Evolutionary conservation across 2,329 filamentous ascomycete species (phyloP).

Genomic region (Pseudocercospora eumusae): DNA sequence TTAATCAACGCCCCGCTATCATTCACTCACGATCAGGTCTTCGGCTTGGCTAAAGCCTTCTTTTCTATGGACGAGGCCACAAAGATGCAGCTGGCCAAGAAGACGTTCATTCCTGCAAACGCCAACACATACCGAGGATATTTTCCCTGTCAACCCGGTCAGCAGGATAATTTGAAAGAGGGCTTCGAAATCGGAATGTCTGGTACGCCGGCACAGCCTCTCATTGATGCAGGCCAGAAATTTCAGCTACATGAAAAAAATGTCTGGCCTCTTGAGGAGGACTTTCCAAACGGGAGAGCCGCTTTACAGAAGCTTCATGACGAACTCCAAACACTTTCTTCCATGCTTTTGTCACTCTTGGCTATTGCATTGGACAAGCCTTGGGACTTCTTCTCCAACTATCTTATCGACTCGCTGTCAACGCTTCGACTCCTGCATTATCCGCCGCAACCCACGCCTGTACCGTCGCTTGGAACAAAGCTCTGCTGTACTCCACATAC

Average conservation of each 20-base stretch:
- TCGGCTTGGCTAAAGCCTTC: constrained; percentile 41
- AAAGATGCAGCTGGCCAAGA: constrained; percentile 43
- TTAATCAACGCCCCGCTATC: constrained; percentile 47
- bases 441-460: constrained; percentile 37
- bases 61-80: constrained; percentile 20
- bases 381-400: constrained; percentile 45
- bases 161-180: constrained; percentile 50
- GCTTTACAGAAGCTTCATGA: constrained; percentile 43
- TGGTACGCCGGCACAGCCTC: constrained; percentile 17
- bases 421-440: constrained; percentile 52
- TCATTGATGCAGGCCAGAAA: constrained; percentile 24
- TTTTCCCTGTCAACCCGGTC: constrained; percentile 47
- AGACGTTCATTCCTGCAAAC: constrained; percentile 45
- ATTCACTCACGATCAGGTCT: constrained; percentile 48
- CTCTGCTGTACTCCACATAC: constrained; percentile 48
- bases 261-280: constrained; percentile 41
- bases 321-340: constrained; percentile 45
- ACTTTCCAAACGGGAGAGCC: constrained; percentile 26
- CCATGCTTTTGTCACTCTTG: constrained; percentile 44
- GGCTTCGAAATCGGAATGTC: constrained; percentile 50
- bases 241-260: constrained; percentile 48
- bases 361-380: constrained; percentile 45
- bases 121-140: constrained; percentile 52
- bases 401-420: constrained; percentile 46
- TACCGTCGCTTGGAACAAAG: constrained; percentile 22